Base-by-base conservation (phyloP, 2,329 filamentous ascomycete species). In the Pleoardoris graminearum region DNA sequence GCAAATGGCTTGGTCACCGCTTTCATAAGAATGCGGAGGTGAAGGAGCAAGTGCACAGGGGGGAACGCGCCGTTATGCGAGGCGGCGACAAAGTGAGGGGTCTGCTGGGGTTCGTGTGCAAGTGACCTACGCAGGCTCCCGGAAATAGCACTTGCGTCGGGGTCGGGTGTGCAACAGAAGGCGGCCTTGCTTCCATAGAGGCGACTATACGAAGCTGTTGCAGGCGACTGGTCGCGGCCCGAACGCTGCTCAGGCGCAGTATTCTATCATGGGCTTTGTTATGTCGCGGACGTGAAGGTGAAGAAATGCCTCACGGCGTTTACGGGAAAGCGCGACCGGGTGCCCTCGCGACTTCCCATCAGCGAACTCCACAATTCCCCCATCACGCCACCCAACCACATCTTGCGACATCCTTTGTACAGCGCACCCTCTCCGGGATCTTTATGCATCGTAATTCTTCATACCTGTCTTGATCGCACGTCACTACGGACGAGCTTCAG, bases 11-110 rank as follows among this genome's bases (percentile, higher is more conserved):
- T 45, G 29, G 27, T 32, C 7, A 36, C 30, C 19, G 10, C 39
- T 53, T 41, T 56, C 61, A 65, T 65, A 47, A 25, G 51, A 52
- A 30, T 19, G 23, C 12, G 23, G 38, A 23, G 12, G 22, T 19
- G 25, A 36, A 7, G 5, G 38, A 30, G 29, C 43, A 35, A 44
- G 39, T 19, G 12, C 33, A n/a, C n/a, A 36, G 7, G n/a, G 37
- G 14, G 43, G 37, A 16, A 23, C 14, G 19, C 23, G 14, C 21
- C 7, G 25, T 41, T 16, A 37, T 36, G 27, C 25, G 22, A 27
- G 32, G 42, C 33, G 46, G 46, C 46, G 39, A 27, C 36, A 36
- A 39, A 27, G 43, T n/a, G 53, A 44, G 53, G 43, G 47, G 48
- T 44, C 27, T 22, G 17, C 50, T 35, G 52, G 48, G n/a, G 38